A percentile compares a stretch with the other conserved stretches of the same genome.
These are phyloP conservation scores for Nakaseomyces bracarensis DNA, from an alignment of 1,139 yeast species.

Conservation along the genomic window DNA sequence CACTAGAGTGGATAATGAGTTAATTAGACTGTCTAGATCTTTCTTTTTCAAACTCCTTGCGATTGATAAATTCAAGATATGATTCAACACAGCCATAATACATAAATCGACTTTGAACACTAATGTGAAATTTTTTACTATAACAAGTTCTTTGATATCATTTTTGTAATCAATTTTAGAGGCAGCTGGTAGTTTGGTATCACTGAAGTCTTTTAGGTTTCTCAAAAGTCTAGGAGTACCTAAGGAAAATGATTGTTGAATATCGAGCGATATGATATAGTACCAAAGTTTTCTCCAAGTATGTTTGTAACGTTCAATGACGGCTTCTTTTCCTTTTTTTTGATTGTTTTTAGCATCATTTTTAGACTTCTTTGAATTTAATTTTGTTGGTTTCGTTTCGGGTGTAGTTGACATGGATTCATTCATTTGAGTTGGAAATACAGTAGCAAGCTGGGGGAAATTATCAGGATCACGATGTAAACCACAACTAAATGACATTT, in stretches of 20 bases:
- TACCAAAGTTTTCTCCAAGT: slow-evolving; percentile 44
- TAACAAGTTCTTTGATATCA: slow-evolving; percentile 29
- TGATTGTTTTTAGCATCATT: slow-evolving; percentile 9
- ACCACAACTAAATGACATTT: slow-evolving; percentile 49
- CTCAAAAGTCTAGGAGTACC: slow-evolving; percentile 38
- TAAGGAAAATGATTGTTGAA: slow-evolving; percentile 36
- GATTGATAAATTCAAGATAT: slow-evolving; percentile 28
- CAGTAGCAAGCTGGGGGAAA: slow-evolving; percentile 33
- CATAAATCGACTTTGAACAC: slow-evolving; percentile 31
- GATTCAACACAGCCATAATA: slow-evolving; percentile 29
- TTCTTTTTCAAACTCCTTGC: slow-evolving; percentile 36
- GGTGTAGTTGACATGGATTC: slow-evolving; percentile 8
- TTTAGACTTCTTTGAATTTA: slow-evolving; percentile 6
- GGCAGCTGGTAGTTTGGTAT: slow-evolving; percentile 33
- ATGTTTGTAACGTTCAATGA: slow-evolving; percentile 31
- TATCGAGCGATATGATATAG: slow-evolving; percentile 38
- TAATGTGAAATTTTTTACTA: slow-evolving; percentile 29
- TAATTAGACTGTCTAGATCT: slow-evolving; percentile 33
- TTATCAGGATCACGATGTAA: slow-evolving; percentile 46
- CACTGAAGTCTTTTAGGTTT: slow-evolving; percentile 30
- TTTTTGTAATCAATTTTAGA: slow-evolving; percentile 31
- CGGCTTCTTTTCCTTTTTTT: slow-evolving; percentile 24
- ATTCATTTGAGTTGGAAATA: slow-evolving; percentile 15
- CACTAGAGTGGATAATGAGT: slow-evolving; percentile 29
- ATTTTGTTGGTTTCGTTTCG: neutral